Conservation (phyloP, 2,329 filamentous ascomycete genomes). For the Beauveria pseudobassiana region DNA sequence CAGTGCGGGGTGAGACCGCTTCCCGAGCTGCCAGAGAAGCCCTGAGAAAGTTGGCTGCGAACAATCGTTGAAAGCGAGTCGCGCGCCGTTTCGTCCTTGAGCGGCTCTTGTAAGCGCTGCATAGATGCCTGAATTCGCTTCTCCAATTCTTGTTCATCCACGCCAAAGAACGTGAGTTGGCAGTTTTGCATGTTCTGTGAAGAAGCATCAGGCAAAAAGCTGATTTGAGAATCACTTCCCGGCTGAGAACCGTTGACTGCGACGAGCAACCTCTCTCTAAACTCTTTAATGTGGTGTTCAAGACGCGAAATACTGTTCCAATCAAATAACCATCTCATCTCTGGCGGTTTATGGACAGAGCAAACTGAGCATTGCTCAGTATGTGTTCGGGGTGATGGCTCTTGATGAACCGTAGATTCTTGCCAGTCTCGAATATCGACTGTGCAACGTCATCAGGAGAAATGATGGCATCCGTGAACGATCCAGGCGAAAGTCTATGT, state of each 20-base stretch:
- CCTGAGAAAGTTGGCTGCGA: conserved; percentile 28
- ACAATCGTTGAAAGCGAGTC: conserved; percentile 35
- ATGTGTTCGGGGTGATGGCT: conserved; percentile 65
- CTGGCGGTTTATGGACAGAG: conserved; percentile 43
- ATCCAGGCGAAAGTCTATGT: conserved; percentile 56
- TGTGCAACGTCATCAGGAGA: conserved; percentile 60
- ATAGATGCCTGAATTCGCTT: conserved; percentile 44
- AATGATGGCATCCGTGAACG: conserved; percentile 62
- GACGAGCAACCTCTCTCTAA: conserved; percentile 22
- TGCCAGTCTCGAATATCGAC: conserved; percentile 71
- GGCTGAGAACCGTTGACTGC: conserved; percentile 15
- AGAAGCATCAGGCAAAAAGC: too few relatives aligned
- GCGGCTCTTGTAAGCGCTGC: conserved; percentile 29
- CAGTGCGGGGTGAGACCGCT: conserved; percentile 43
- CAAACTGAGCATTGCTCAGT: conserved; percentile 46
- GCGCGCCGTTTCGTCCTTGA: conserved; percentile 16
- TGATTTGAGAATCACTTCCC: neutral
- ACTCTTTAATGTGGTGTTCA: conserved; percentile 48
- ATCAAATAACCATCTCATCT: conserved; percentile 60
- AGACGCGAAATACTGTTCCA: conserved; percentile 62
- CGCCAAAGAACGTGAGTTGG: conserved; percentile 40
- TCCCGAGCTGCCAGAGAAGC: conserved; percentile 14
- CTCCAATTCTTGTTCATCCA: conserved; percentile 39
- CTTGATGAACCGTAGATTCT: conserved; percentile 66
- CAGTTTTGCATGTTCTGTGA: neutral